Conservation (phyloP, 2,329 filamentous ascomycete species). For the Xylaria sp. region DNA sequence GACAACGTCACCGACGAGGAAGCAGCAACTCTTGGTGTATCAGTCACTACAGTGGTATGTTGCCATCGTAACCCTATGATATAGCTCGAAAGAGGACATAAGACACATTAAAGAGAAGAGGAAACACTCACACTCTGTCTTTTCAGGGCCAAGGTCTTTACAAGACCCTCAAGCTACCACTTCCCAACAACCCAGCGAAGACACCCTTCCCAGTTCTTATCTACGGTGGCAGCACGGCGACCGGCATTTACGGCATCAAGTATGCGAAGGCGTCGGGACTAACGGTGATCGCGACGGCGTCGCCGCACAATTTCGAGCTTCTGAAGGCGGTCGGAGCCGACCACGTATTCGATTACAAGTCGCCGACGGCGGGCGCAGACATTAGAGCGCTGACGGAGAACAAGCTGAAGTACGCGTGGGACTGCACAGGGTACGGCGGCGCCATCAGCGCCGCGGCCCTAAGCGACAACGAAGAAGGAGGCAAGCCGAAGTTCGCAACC, state of each 20-base stretch:
- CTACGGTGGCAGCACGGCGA: conserved; percentile 64
- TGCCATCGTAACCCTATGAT: background rate
- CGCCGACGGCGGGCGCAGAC: conserved; percentile 39
- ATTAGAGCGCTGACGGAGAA: conserved; percentile 41
- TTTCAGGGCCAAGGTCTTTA: conserved; percentile 60
- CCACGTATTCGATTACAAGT: conserved; percentile 50
- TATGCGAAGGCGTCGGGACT: conserved; percentile 55
- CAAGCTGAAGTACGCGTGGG: conserved; percentile 48
- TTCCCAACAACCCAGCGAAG: conserved; percentile 55
- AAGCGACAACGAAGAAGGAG: conserved; percentile 29
- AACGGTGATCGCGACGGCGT: conserved; percentile 54
- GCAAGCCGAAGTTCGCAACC: conserved; percentile 20
- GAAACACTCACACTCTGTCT: conserved; percentile 10
- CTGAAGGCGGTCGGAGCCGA: conserved; percentile 48
- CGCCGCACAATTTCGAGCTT: conserved; percentile 52
- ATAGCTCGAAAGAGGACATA: background rate
- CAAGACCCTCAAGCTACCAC: conserved; percentile 55
- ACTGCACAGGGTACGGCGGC: conserved; percentile 49
- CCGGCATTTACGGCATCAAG: conserved; percentile 62
- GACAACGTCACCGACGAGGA: conserved; percentile 58
- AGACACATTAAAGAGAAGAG: background rate
- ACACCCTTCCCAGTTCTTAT: conserved; percentile 54
- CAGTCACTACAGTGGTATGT: conserved; percentile 54
- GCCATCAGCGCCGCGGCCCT: conserved; percentile 31
- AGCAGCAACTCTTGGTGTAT: conserved; percentile 56